These are phyloP conservation scores for Colletotrichum sublineola DNA, from an alignment of 2,329 filamentous ascomycete genomes.

Conservation along the genomic window DNA sequence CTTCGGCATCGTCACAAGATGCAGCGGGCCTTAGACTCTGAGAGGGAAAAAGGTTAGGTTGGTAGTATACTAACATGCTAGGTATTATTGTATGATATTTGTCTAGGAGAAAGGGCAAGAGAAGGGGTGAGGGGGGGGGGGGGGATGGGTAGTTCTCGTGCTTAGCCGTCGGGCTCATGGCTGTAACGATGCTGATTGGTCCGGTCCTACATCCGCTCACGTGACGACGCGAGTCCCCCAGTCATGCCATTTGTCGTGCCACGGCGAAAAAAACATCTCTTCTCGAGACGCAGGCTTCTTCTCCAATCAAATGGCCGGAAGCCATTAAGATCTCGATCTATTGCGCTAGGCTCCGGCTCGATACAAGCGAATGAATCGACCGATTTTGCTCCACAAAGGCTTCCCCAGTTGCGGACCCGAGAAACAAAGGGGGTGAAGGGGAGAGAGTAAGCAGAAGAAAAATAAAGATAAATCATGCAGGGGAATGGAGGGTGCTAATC, in stretches of 20 bases:
- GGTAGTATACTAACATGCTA: not conserved
- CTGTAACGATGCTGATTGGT: conserved; percentile 12
- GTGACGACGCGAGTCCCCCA: not conserved
- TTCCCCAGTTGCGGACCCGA: not conserved
- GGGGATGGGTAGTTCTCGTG: not conserved
- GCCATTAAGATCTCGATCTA: not conserved
- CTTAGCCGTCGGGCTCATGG: not conserved
- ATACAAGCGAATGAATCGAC: not conserved
- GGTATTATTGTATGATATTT: not conserved
- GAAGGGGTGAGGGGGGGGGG: not conserved
- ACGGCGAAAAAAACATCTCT: conserved; percentile 3
- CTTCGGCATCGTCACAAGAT: conserved; percentile 12
- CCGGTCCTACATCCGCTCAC: conserved; percentile 30
- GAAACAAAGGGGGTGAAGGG: not conserved
- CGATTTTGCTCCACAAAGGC: too few species aligned
- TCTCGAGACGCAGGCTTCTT: not conserved
- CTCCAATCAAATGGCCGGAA: not conserved
- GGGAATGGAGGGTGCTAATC: too few species aligned
- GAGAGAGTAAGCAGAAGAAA: too few species aligned
- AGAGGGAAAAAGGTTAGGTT: too few species aligned
- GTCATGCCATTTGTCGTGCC: not conserved
- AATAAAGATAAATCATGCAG: too few species aligned
- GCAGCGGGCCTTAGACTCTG: not conserved
- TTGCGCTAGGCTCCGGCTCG: not conserved
- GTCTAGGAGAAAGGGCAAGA: not conserved